Evolutionary conservation across 202 grass and related monocot species (phyloP).

Genomic region (Cymbopogon flexuosus): DNA sequence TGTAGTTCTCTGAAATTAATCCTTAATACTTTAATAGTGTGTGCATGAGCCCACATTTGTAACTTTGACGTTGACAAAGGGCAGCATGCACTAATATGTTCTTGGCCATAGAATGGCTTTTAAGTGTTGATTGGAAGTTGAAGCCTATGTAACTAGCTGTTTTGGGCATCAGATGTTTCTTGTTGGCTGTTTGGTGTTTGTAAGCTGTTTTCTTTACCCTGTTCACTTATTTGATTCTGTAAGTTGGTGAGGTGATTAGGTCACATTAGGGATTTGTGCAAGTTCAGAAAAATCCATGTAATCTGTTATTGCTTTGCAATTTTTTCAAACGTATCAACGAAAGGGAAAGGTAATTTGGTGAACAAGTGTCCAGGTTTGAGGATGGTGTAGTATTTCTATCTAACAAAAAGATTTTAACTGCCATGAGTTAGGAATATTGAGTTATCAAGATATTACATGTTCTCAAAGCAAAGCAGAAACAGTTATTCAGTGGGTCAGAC

Average conservation of each 20-base stretch:
- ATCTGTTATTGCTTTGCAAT: not conserved
- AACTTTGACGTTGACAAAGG: not conserved
- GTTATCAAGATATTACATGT: not conserved
- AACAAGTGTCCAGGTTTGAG: not conserved
- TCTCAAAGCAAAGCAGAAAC: not conserved
- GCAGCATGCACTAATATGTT: not conserved
- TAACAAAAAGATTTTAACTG: not conserved
- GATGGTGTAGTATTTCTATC: not conserved
- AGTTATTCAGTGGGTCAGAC: not conserved
- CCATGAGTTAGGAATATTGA: not conserved
- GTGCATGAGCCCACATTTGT: not conserved
- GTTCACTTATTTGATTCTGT: not conserved
- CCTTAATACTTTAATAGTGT: not conserved
- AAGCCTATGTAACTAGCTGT: not conserved
- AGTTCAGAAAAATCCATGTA: not conserved
- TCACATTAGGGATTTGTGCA: not conserved
- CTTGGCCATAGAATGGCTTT: not conserved
- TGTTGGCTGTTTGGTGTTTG: not conserved
- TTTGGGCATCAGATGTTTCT: not conserved
- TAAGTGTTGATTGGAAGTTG: not conserved
- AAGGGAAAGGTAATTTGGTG: not conserved
- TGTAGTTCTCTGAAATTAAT: not conserved
- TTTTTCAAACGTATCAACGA: not conserved
- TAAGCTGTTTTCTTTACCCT: not conserved
- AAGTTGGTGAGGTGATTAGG: not conserved